Conservation (phyloP, 495 filamentous ascomycete genomes). For the Aspergillus campestris region DNA sequence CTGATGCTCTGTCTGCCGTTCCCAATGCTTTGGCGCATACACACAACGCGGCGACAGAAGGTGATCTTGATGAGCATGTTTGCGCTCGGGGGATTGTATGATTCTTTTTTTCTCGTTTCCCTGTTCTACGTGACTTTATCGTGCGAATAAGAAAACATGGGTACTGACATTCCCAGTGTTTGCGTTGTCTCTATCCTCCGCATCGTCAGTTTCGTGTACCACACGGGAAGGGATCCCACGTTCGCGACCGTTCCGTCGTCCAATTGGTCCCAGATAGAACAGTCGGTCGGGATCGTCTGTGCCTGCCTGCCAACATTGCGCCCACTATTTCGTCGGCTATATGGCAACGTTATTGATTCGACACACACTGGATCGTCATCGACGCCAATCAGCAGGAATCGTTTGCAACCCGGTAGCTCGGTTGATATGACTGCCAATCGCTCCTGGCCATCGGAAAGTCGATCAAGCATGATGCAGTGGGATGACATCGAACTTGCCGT, state of each 20-base stretch:
- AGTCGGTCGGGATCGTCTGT: constrained; percentile 42
- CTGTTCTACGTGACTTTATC: background rate
- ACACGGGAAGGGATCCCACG: constrained; percentile 6
- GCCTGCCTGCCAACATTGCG: constrained; percentile 40
- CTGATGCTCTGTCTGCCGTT: constrained; percentile 36
- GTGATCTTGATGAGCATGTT: constrained; percentile 27
- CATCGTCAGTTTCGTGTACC: constrained; percentile 6
- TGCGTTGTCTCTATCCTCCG: constrained; percentile 18
- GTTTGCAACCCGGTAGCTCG: constrained; percentile 29
- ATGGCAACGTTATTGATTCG: background rate
- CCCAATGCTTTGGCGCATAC: constrained; percentile 29
- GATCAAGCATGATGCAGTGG: background rate
- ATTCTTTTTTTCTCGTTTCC: background rate
- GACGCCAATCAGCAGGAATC: constrained; percentile 11
- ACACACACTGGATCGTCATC: no score
- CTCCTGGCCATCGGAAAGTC: constrained; percentile 12
- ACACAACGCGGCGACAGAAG: constrained; percentile 23
- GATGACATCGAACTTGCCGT: background rate
- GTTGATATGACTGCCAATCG: constrained; percentile 45
- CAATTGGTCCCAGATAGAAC: constrained; percentile 45
- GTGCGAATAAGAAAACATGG: no score
- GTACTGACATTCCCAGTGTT: constrained; percentile 15
- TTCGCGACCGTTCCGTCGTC: constrained; percentile 20
- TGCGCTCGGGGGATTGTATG: constrained; percentile 25
- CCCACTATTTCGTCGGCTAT: constrained; percentile 14